Percentiles rank a stretch among this genome's conserved stretches.
Evolutionary conservation across 345 rosid genomes (phyloP).

Genomic region (Eucalyptus viminalis): DNA sequence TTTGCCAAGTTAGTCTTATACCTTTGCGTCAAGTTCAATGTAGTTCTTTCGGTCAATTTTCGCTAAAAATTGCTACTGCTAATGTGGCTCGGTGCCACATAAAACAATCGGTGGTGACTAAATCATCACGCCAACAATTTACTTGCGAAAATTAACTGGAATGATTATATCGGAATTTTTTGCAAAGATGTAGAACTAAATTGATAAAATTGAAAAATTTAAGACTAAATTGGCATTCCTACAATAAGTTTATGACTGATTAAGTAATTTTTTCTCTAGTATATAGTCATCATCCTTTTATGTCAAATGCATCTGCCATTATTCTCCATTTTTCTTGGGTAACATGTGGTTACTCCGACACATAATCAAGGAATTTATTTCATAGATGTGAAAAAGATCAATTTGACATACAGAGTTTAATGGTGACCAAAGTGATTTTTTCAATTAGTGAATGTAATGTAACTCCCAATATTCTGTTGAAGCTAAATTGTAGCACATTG

Average conservation of each 20-base stretch:
- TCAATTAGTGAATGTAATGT: neutral
- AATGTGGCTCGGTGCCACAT: neutral
- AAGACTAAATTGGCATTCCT: neutral
- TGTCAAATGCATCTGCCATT: neutral
- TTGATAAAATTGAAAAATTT: neutral
- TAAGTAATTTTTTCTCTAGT: neutral
- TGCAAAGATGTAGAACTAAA: neutral
- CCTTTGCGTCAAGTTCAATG: neutral
- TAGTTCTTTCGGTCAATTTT: neutral
- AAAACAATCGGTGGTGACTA: accelerated
- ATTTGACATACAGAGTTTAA: neutral
- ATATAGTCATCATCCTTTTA: neutral
- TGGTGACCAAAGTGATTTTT: neutral
- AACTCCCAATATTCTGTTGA: neutral
- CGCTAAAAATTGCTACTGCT: neutral
- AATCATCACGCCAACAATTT: neutral
- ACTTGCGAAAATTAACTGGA: accelerated
- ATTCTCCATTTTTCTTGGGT: neutral
- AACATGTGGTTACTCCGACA: neutral
- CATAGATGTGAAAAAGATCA: neutral
- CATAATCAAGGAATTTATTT: neutral
- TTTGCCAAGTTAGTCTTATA: neutral
- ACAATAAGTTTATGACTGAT: neutral
- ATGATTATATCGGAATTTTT: neutral
- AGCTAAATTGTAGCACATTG: neutral